Evolutionary conservation across 345 rosid species (phyloP), one percentile per base, ranked within the genome.

Genomic region (Psidium friedrichsthalianum): DNA sequence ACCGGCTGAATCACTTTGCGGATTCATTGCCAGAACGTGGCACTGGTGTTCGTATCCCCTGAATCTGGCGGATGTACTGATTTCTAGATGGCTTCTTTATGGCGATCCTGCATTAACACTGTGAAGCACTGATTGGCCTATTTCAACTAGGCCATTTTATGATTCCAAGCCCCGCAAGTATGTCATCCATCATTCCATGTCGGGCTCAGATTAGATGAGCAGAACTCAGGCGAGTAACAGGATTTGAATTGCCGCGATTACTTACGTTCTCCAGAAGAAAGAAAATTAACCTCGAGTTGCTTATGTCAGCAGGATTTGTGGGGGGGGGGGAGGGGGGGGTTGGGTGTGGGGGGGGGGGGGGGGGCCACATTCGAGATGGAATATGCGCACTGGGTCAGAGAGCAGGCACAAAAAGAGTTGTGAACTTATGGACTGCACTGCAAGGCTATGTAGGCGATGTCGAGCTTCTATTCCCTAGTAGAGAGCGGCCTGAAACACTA

Each of bases 11-110:
- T 83, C 92, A 86, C 87, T 89, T 91, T n/a, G n/a, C 25, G 98
- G 94, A 89, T 86, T 91, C 80, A n/a, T n/a, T 88, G n/a, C 92
- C 44, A 92, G 89, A 87, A 86, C 90, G 61, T 88, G n/a, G n/a
- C 47, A 93, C 90, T 84, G 94, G 89, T n/a, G 96, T 93, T 85
- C 74, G 93, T 96, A 82, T 95, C 58, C 95, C 92, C 47, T 96
- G 98, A 97, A 94, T 95, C 40, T 98, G 97, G 76, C 47, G 32
- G n/a, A n/a, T n/a, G n/a, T n/a, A 82, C 95, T 95, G 25, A n/a
- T n/a, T 95, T 82, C 95, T n/a, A 94, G 20, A n/a, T 40, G n/a
- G 57, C 57, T 82, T 36, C n/a, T 53, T 16, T 53, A 18, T 82
- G 58, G 24, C 5, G 25, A 53, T 27, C 2, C 25, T 82, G 44